A percentile compares a stretch with the other conserved stretches of the same genome.
These are phyloP conservation scores for Stygiomarasmius scandens DNA, from an alignment of 1,284 basidiomycete genomes.

Conservation along the genomic window DNA sequence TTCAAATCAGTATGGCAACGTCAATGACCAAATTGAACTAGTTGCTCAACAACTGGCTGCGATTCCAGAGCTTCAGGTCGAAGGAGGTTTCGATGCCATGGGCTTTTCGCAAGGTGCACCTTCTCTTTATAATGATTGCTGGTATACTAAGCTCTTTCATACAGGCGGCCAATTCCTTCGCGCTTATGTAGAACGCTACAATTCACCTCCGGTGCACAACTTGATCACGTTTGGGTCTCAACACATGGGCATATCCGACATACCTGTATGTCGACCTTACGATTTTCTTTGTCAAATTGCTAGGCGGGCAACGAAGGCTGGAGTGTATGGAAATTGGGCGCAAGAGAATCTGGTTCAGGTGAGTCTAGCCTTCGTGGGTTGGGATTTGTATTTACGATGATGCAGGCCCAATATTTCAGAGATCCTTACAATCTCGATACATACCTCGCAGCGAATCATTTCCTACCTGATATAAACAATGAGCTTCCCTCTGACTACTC, in stretches of 20 bases:
- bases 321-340: slow-evolving; percentile 84
- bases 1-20: slow-evolving; percentile 89
- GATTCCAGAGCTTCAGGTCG: slow-evolving; percentile 66
- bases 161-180: slow-evolving; percentile 88
- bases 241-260: slow-evolving; percentile 84
- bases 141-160: slow-evolving; percentile 22
- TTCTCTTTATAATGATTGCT: neutral
- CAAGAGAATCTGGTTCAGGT: slow-evolving; percentile 84
- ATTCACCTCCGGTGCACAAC: slow-evolving; percentile 77
- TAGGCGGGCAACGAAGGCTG: slow-evolving; percentile 68
- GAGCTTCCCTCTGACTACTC: slow-evolving; percentile 47
- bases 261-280: slow-evolving; percentile 70
- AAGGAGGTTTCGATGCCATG: slow-evolving; percentile 84
- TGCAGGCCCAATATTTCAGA: slow-evolving; percentile 90
- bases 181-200: slow-evolving; percentile 86
- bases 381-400: neutral
- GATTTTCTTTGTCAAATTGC: slow-evolving; percentile 83
- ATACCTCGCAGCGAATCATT: slow-evolving; percentile 74
- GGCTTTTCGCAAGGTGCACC: slow-evolving; percentile 87
- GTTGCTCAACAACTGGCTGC: slow-evolving; percentile 70
- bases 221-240: slow-evolving; percentile 89
- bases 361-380: neutral
- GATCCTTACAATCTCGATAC: slow-evolving; percentile 76
- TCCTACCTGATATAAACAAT: slow-evolving; percentile 78
- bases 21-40: slow-evolving; percentile 69